Percentiles rank a stretch among this genome's conserved stretches.
Conservation (phyloP, 148 eudicot genomes). For the Rhododendron molle region DNA sequence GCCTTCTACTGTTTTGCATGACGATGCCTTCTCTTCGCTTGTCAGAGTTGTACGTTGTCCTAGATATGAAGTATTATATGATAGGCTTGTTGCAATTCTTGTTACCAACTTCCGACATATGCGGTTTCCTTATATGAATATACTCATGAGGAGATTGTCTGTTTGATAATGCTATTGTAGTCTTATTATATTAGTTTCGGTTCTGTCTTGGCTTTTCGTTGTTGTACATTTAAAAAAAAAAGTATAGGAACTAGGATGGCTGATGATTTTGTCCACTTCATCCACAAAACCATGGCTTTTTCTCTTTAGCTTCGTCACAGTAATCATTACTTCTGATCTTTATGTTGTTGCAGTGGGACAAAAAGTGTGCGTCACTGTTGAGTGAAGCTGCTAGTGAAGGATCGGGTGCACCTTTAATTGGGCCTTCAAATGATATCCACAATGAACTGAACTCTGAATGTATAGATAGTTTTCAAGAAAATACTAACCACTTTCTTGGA, state of each 20-base stretch:
- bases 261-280: neutral
- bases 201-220: neutral
- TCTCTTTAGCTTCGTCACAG: neutral
- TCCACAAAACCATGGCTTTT: neutral
- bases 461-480: slow-evolving; percentile 46
- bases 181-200: too few species aligned
- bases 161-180: neutral
- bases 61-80: neutral
- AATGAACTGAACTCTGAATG: slow-evolving; percentile 48
- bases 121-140: neutral
- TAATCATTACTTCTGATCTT: slow-evolving; percentile 6
- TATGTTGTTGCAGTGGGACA: slow-evolving; percentile 76
- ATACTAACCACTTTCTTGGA: slow-evolving; percentile 39
- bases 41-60: neutral
- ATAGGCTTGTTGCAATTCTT: neutral
- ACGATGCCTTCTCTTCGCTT: neutral
- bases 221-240: neutral
- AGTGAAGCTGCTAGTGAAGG: slow-evolving; percentile 39
- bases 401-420: slow-evolving; percentile 31
- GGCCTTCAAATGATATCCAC: slow-evolving; percentile 79
- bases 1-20: neutral
- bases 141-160: neutral
- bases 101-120: neutral
- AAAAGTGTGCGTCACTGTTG: slow-evolving; percentile 52
- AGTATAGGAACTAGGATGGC: neutral